These are phyloP conservation scores for Ceratonia siliqua DNA, from an alignment of 306 rosid genomes.

Conservation along the genomic window DNA sequence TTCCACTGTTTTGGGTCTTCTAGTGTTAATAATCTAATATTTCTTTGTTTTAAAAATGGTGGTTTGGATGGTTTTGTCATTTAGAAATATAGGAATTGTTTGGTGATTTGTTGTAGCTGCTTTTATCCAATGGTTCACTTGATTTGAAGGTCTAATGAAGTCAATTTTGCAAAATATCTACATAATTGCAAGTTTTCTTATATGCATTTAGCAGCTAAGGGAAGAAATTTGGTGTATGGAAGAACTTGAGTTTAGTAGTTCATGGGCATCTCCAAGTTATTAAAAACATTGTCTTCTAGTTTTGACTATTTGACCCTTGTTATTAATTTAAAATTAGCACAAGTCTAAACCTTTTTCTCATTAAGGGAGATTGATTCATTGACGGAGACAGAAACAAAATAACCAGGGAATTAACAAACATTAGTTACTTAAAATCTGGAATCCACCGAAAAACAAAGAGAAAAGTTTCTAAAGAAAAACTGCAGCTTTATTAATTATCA, in stretches of 20 bases:
- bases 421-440: too few species aligned
- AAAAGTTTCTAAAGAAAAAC: too few species aligned
- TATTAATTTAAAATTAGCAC: not conserved
- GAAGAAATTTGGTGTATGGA: slow-evolving; percentile 6
- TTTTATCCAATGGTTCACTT: not conserved
- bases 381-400: too few species aligned
- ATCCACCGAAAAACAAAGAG: too few species aligned
- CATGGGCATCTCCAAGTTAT: not conserved
- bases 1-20: not conserved
- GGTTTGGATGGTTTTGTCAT: not conserved
- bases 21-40: not conserved
- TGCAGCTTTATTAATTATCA: too few species aligned
- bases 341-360: not conserved
- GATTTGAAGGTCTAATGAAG: slow-evolving; percentile 20
- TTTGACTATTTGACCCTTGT: not conserved
- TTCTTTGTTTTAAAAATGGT: not conserved
- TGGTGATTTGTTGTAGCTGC: not conserved
- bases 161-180: slow-evolving; percentile 10
- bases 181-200: slow-evolving; percentile 1
- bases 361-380: not conserved
- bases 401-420: too few species aligned
- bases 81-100: not conserved
- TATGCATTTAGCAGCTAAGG: slow-evolving; percentile 4
- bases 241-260: slow-evolving; percentile 17
- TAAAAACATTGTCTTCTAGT: slow-evolving; percentile 13